Base-by-base conservation (phyloP, 2,329 filamentous ascomycete species). In the Xylariomycetidae sp. region DNA sequence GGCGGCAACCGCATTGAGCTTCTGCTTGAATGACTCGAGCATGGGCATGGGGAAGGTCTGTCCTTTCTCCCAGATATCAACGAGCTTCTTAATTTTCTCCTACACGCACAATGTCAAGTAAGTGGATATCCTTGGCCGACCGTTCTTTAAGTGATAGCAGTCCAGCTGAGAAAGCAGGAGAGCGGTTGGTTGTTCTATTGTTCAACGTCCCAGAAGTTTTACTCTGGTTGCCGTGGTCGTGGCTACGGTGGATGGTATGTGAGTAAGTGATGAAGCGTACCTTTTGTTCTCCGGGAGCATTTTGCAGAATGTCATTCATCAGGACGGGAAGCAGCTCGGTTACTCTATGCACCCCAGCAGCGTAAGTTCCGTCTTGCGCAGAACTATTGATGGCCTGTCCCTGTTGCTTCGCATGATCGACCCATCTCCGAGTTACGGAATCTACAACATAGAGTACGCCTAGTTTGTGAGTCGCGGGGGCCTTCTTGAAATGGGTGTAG, bases 391-490 rank as follows among this genome's bases (percentile, higher is more conserved):
- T 77, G 56, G 82, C 66, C 59, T 96, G 89, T 54, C 85, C 85
- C 49, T 84, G 76, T 56, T 81, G 76, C 66, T 89, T 92, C 56
- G 92, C 90, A 65, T 88, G 85, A 63, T 96, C 90, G 70, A 95
- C 80, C 90, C 92, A 98, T 70, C 93, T 90, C 66, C 92, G 87
- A 63, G 89, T 90, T 76, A 98, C 89, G 72, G 90, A 95, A 75
- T 98, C 92, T 89, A 98, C 86, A 68, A 96, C 89, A 81, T 98
- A 98, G 68, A 98, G 82, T 58, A 95, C 89, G 67, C 92, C 92
- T 63, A 98, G 76, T 68, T 98, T 98, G 76, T 98, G 90, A 60
- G 88, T 94, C 59, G 79, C 79, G 40, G 87, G 86, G 49, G 89
- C 82, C 65, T 92, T 94, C 65, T 93, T 95, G 74, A 96, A 93